phyloP scores from a whole-genome alignment of 805 yeast genomes.

The Candida manassasensis region DNA sequence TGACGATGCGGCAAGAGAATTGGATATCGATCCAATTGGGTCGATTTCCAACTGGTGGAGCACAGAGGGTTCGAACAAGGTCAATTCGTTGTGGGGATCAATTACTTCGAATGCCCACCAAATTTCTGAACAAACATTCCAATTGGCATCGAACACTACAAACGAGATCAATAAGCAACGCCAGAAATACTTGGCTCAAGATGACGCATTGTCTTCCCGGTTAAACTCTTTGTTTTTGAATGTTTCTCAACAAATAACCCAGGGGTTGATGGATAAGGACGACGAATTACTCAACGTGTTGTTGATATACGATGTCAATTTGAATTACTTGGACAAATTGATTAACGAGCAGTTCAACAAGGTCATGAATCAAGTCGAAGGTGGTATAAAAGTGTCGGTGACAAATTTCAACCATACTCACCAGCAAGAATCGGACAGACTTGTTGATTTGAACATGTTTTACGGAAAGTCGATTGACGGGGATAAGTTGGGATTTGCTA shows the following conservation, averaged over 20 bases:
- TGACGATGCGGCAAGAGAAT: constrained; percentile 13
- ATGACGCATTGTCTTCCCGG: constrained; percentile 10
- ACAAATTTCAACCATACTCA: constrained; percentile 43
- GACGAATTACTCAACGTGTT: constrained; percentile 36
- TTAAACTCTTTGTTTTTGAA: constrained; percentile 29
- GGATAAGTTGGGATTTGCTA: constrained; percentile 83
- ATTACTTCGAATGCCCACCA: constrained; percentile 50
- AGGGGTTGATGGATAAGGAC: constrained; percentile 57
- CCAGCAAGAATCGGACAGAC: constrained; percentile 14
- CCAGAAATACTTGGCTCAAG: constrained; percentile 26
- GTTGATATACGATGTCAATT: constrained; percentile 64
- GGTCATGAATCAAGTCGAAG: constrained; percentile 74
- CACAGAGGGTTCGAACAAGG: constrained; percentile 65
- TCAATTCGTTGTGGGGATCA: constrained; percentile 63
- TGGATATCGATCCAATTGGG: constrained; percentile 53
- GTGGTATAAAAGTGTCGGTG: constrained; percentile 61
- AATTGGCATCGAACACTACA: constrained; percentile 43
- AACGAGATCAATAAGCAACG: constrained; percentile 37
- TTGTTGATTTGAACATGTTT: constrained; percentile 60
- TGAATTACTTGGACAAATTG: constrained; percentile 42
- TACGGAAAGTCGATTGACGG: constrained; percentile 78
- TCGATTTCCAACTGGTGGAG: constrained; percentile 80
- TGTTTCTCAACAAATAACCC: constrained; percentile 39
- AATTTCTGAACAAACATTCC: constrained; percentile 47
- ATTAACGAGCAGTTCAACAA: constrained; percentile 52